Base-by-base conservation (phyloP, 352 stramenopile genomes). In the Pythium scleroteichum region DNA sequence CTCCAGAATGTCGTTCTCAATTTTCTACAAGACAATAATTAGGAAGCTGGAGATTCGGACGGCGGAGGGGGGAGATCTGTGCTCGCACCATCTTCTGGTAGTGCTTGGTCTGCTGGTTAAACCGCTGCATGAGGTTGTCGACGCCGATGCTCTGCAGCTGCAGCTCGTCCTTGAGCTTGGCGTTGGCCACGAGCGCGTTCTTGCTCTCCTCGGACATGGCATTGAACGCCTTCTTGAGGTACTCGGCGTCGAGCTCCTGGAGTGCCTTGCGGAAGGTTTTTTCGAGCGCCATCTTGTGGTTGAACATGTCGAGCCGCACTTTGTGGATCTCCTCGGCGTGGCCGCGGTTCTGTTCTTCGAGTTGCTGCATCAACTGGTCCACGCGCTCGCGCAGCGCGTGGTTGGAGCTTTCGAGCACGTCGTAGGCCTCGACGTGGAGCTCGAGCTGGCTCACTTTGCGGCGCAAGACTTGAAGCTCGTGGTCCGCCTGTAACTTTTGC, bases 171-270 rank as follows among this genome's bases (percentile, higher is more conserved):
- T 92, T 92, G 29, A 92, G 71, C 64, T 92, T 92, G 26, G 82
- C 80, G 60, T 92, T 92, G 10, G 82, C 82, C 2, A 90, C 66
- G n/a, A 92, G 72, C 3, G 82, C 82, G 33, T 89, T 90, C 80
- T 92, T 92, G 77, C 82, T 92, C 56, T 90, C 82, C 53, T 89
- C 80, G 2, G 82, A 88, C 82, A 92, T 90, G 24, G 77, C 82
- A 41, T 92, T 85, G 53, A 90, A 92, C 14, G 82, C 82, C 41
- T 89, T 88, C 73, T 91, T 88, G 20, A 91, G 73, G 39, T 92
- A 90, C 32, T 92, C 77, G 33, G 78, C 80, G 50, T 90, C 82
- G 8, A 90, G 68, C 63, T 92, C 82, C 58, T 90, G 82, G 10
- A 92, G 69, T 1, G 80, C 71, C 63, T 88, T 92, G 10, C 82